A percentile compares a stretch with the other conserved stretches of the same genome.
phyloP scores from a whole-genome alignment of 176 grass and related monocot species.

The Eleusine coracana region DNA sequence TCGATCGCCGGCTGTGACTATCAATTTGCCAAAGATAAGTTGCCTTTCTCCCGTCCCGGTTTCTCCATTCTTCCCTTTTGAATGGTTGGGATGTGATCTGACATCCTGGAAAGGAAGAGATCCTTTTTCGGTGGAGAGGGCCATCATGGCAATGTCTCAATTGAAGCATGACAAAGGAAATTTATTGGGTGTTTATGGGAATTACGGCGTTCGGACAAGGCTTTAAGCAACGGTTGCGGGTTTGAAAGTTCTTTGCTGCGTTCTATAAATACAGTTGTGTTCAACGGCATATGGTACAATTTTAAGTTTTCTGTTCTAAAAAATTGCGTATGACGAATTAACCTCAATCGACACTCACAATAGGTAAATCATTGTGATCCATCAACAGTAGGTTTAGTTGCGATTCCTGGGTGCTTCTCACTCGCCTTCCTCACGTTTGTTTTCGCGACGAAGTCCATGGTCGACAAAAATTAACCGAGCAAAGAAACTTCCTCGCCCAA shows the following conservation, averaged over 20 bases:
- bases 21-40: constrained; percentile 22
- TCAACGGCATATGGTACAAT: no score
- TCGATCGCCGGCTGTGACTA: constrained; percentile 38
- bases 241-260: no score
- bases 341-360: no score
- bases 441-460: not conserved
- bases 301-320: no score
- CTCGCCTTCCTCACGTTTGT: not conserved
- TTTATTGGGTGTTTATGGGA: no score
- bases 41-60: not conserved
- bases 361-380: not conserved
- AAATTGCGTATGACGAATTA: no score
- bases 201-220: no score
- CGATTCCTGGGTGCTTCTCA: not conserved
- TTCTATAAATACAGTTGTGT: no score
- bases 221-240: no score
- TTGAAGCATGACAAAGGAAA: no score
- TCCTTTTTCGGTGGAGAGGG: not conserved
- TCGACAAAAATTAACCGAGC: not conserved
- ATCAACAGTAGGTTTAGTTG: no score
- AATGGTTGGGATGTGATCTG: not conserved
- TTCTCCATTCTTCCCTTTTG: not conserved
- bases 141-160: not conserved
- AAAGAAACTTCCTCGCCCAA: not conserved
- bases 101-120: not conserved